These are phyloP conservation scores for Phialemoniopsis sp. DNA, from an alignment of 2,329 filamentous ascomycete species.

Conservation along the genomic window DNA sequence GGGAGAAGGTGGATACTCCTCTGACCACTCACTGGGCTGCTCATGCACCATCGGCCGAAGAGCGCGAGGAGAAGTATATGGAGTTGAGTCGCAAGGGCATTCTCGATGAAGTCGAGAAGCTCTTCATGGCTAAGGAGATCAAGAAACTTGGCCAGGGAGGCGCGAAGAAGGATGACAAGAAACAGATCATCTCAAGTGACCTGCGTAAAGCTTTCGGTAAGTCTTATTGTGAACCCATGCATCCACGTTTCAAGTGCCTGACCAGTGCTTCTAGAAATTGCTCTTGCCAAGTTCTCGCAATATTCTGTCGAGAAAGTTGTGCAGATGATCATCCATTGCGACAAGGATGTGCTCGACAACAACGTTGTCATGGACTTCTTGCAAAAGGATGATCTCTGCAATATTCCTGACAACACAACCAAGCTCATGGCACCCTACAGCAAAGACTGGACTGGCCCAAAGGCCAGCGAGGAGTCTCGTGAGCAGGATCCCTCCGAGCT, in stretches of 20 bases:
- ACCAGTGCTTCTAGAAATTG: conserved; percentile 59
- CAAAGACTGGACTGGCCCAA: conserved; percentile 91
- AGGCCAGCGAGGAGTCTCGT: conserved; percentile 70
- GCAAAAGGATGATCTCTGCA: conserved; percentile 88
- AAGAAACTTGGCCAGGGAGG: conserved; percentile 72
- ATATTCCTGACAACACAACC: conserved; percentile 81
- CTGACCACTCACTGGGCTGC: conserved; percentile 90
- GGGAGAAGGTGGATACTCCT: conserved; percentile 95
- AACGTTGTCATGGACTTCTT: conserved; percentile 94
- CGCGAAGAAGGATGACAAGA: conserved; percentile 89
- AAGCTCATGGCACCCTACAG: conserved; percentile 95
- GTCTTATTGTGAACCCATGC: conserved; percentile 16
- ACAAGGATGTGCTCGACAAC: conserved; percentile 83
- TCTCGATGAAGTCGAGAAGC: conserved; percentile 92
- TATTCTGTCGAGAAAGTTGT: conserved; percentile 79
- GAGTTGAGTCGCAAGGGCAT: conserved; percentile 94
- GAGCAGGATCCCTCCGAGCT: conserved; percentile 86
- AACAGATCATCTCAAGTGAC: conserved; percentile 91
- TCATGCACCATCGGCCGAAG: conserved; percentile 79
- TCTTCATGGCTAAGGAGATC: conserved; percentile 96
- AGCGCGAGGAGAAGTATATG: conserved; percentile 91
- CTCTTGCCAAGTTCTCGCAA: conserved; percentile 89
- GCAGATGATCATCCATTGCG: conserved; percentile 93
- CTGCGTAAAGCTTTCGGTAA: conserved; percentile 80
- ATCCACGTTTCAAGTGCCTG: background rate